Evolutionary conservation across 208 protist species (phyloP).

Genomic region (Porcisia hertigi): DNA sequence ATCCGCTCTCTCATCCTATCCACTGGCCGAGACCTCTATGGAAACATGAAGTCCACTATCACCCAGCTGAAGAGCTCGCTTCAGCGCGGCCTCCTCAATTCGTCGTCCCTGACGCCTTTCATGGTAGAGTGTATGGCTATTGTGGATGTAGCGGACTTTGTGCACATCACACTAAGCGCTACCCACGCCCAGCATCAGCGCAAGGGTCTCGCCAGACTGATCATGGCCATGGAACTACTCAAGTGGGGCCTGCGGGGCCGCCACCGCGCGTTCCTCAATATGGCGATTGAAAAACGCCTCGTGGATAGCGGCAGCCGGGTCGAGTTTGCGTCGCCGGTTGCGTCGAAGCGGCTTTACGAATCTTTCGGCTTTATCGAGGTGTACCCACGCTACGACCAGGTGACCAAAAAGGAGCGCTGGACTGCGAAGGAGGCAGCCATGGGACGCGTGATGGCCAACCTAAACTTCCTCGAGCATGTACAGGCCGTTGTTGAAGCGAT

Average conservation of each 20-base stretch:
- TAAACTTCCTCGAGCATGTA: slow-evolving; percentile 55
- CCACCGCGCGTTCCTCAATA: slow-evolving; percentile 73
- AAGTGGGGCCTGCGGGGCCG: slow-evolving; percentile 83
- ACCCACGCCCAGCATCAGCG: slow-evolving; percentile 62
- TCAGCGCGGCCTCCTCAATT: slow-evolving; percentile 46
- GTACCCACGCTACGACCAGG: slow-evolving; percentile 71
- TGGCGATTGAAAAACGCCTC: slow-evolving; percentile 83
- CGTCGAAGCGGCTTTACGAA: slow-evolving; percentile 69
- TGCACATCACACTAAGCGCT: slow-evolving; percentile 86
- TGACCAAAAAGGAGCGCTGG: slow-evolving; percentile 67
- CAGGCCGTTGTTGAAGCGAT: slow-evolving; percentile 21
- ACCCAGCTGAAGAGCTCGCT: slow-evolving; percentile 74
- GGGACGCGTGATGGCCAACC: slow-evolving; percentile 81
- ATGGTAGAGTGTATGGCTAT: slow-evolving; percentile 62
- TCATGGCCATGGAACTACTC: slow-evolving; percentile 76
- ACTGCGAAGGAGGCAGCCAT: slow-evolving; percentile 81
- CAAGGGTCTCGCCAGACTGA: slow-evolving; percentile 56
- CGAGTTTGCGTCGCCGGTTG: slow-evolving; percentile 58
- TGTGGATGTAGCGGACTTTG: slow-evolving; percentile 74
- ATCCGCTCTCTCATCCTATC: slow-evolving; percentile 73
- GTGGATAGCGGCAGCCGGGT: slow-evolving; percentile 62
- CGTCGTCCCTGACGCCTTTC: slow-evolving; percentile 33
- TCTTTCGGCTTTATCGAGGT: slow-evolving; percentile 79
- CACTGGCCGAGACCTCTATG: slow-evolving; percentile 85
- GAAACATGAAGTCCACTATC: slow-evolving; percentile 71